Conservation (phyloP, 129 eudicot genomes). For the Escallonia herrerae region DNA sequence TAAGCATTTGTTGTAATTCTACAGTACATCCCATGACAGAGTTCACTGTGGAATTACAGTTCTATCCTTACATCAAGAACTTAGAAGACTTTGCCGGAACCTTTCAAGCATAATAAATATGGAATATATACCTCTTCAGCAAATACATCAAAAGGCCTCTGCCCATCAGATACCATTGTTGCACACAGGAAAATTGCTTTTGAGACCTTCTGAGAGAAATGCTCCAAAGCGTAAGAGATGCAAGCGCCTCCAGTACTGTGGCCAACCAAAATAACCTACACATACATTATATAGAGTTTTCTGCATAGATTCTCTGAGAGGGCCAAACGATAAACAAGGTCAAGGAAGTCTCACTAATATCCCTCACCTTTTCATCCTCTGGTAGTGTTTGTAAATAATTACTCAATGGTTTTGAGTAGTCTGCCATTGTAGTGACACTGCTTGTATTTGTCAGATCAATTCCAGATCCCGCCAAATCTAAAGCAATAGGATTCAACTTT, state of each 20-base stretch:
- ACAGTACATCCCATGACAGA: too few species aligned
- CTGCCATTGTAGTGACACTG: conserved; percentile 54
- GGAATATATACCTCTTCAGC: conserved; percentile 53
- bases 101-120: background rate
- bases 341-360: conserved; percentile 5
- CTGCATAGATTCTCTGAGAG: too few species aligned
- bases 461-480: conserved; percentile 95
- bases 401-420: conserved; percentile 79
- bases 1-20: too few species aligned
- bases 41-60: too few species aligned
- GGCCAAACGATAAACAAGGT: background rate
- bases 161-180: conserved; percentile 87
- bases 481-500: conserved; percentile 66
- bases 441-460: conserved; percentile 73
- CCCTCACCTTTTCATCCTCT: conserved; percentile 67
- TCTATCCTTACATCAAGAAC: too few species aligned
- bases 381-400: conserved; percentile 59
- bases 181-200: conserved; percentile 85
- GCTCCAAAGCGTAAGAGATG: conserved; percentile 80
- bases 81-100: too few species aligned
- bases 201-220: conserved; percentile 58
- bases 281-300: background rate
- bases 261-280: conserved; percentile 87
- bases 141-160: conserved; percentile 87
- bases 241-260: conserved; percentile 97